Conservation (phyloP, 2,329 filamentous ascomycete genomes). For the Trichophyton simii region DNA sequence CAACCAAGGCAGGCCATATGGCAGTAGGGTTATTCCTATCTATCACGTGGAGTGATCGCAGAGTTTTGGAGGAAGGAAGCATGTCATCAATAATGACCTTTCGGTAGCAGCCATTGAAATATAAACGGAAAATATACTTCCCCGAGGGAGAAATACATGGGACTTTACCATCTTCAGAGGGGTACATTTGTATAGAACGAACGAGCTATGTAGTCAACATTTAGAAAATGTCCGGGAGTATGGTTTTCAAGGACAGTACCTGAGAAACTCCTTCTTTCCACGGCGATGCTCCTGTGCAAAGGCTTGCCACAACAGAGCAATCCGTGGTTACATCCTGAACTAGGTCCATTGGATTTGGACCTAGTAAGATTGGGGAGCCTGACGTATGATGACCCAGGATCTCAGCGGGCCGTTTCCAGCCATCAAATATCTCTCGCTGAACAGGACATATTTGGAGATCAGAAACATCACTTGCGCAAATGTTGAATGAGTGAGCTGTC, state of each 20-base stretch:
- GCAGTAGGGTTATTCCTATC: constrained; percentile 71
- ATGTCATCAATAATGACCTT: constrained; percentile 81
- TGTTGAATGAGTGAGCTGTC: constrained; percentile 11
- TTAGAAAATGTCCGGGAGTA: not conserved
- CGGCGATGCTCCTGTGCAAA: constrained; percentile 68
- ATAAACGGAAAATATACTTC: constrained; percentile 82
- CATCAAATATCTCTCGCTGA: constrained; percentile 64
- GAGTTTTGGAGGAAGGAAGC: constrained; percentile 61
- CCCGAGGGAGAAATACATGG: constrained; percentile 63
- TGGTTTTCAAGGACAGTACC: constrained; percentile 35
- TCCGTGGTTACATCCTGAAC: constrained; percentile 94
- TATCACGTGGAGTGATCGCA: constrained; percentile 70
- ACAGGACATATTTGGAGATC: constrained; percentile 59
- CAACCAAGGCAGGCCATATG: constrained; percentile 82
- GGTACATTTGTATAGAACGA: constrained; percentile 60
- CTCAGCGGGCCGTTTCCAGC: constrained; percentile 68
- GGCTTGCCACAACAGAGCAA: constrained; percentile 90
- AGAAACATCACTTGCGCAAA: constrained; percentile 48
- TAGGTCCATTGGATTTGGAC: constrained; percentile 55
- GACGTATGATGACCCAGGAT: constrained; percentile 34
- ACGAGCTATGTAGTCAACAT: constrained; percentile 33
- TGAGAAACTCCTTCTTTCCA: constrained; percentile 55
- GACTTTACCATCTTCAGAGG: constrained; percentile 49
- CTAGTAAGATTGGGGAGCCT: constrained; percentile 43
- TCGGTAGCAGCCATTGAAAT: constrained; percentile 89